Evolutionary conservation across 1,284 basidiomycete species (phyloP).

Genomic region (Baeospora myosura): DNA sequence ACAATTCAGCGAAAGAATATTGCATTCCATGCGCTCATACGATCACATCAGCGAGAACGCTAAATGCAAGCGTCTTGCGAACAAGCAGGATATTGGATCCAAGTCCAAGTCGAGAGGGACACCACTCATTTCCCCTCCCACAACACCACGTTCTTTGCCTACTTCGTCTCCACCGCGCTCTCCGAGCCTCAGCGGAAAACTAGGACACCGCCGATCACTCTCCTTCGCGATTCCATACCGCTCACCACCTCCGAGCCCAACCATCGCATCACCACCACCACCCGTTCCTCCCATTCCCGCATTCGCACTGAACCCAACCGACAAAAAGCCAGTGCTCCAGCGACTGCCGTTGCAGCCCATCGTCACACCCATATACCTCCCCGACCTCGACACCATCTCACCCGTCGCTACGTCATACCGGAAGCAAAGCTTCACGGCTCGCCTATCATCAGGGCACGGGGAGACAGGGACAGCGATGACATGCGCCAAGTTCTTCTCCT

Average conservation of each 20-base stretch:
- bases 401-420: slow-evolving; percentile 17
- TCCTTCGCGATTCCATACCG: slow-evolving; percentile 27
- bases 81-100: background rate
- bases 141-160: slow-evolving; percentile 1
- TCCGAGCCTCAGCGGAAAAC: background rate
- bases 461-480: slow-evolving; percentile 8
- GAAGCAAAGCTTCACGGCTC: slow-evolving; percentile 20
- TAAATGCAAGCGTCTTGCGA: background rate
- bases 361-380: slow-evolving; percentile 13
- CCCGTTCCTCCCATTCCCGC: slow-evolving; percentile 32
- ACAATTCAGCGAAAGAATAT: background rate
- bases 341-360: slow-evolving; percentile 12
- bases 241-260: slow-evolving; percentile 28
- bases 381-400: slow-evolving; percentile 11
- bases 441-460: slow-evolving; percentile 7
- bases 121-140: background rate
- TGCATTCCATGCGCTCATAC: background rate
- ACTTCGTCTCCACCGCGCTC: background rate
- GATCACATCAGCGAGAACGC: background rate
- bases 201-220: slow-evolving; percentile 22
- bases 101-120: background rate
- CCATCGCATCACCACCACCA: slow-evolving; percentile 23
- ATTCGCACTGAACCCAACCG: slow-evolving; percentile 17
- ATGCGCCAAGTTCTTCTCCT: slow-evolving; percentile 26
- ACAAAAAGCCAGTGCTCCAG: slow-evolving; percentile 21